Evolutionary conservation across 1,284 basidiomycete species (phyloP).

Genomic region (Exsudoporus floridanus): DNA sequence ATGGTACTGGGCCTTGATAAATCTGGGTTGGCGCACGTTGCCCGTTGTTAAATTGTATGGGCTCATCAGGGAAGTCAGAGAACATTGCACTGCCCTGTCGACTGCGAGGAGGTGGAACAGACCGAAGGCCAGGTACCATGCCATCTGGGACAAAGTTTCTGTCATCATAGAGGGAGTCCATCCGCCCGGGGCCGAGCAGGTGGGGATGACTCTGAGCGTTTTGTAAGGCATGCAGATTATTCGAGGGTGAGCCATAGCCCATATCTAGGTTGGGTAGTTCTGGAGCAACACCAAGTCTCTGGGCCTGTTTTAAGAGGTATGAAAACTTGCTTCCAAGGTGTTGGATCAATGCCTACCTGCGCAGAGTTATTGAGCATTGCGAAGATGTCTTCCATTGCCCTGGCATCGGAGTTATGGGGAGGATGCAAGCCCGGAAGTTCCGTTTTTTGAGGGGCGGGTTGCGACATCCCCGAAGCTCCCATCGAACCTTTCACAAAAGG

Average conservation of each 20-base stretch:
- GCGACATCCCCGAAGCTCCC: conserved; percentile 42
- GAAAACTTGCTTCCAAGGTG: neutral
- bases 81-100: conserved; percentile 59
- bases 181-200: conserved; percentile 41
- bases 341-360: conserved; percentile 25
- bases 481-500: conserved; percentile 42
- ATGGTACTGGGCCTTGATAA: conserved; percentile 49
- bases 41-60: conserved; percentile 54
- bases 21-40: conserved; percentile 57
- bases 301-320: conserved; percentile 25
- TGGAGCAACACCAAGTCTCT: conserved; percentile 25
- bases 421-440: conserved; percentile 41
- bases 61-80: conserved; percentile 61
- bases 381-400: conserved; percentile 73
- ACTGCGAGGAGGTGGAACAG: conserved; percentile 57
- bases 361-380: conserved; percentile 42
- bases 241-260: conserved; percentile 27
- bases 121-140: conserved; percentile 77
- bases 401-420: conserved; percentile 45
- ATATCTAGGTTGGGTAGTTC: conserved; percentile 27
- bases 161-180: conserved; percentile 73
- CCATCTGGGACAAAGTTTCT: conserved; percentile 78
- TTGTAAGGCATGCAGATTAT: conserved; percentile 33
- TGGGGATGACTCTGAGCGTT: conserved; percentile 48
- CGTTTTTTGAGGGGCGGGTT: conserved; percentile 48